Conservation (phyloP, 139 green algal species). For the Chlamydomonas eustigma region DNA sequence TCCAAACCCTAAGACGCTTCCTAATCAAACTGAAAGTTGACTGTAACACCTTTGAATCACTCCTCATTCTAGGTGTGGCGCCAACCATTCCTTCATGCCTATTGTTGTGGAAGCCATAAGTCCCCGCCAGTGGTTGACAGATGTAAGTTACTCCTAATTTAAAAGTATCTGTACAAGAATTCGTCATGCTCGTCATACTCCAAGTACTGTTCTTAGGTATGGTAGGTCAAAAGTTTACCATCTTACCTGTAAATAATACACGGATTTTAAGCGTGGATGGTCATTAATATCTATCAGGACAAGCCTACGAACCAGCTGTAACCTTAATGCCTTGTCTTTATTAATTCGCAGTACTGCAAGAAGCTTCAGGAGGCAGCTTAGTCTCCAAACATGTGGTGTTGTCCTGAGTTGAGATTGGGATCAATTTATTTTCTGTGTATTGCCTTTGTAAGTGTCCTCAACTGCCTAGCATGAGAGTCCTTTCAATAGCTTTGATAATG, state of each 20-base stretch:
- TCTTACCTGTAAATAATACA: background rate
- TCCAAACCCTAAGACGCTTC: too few species aligned
- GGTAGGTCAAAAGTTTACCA: background rate
- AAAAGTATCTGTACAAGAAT: background rate
- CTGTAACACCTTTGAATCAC: background rate
- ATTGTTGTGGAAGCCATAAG: constrained; percentile 69
- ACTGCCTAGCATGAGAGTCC: too few species aligned
- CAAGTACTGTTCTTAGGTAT: background rate
- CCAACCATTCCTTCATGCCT: constrained; percentile 67
- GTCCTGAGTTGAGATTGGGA: background rate
- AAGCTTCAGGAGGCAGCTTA: background rate
- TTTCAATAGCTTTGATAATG: background rate
- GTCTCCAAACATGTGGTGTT: background rate
- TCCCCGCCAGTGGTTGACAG: constrained; percentile 40
- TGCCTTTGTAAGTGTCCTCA: too few species aligned
- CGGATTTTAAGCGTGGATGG: background rate
- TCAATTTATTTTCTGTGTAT: background rate
- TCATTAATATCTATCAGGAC: background rate
- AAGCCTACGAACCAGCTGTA: background rate
- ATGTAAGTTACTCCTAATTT: constrained; percentile 4
- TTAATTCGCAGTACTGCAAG: background rate
- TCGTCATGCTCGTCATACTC: background rate
- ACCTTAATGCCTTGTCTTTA: background rate
- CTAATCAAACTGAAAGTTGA: background rate
- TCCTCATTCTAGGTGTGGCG: constrained; percentile 31